A percentile compares a stretch with the other conserved stretches of the same genome.
Conservation (phyloP, 2,329 filamentous ascomycete species). For the Ophiostoma ulmi region DNA sequence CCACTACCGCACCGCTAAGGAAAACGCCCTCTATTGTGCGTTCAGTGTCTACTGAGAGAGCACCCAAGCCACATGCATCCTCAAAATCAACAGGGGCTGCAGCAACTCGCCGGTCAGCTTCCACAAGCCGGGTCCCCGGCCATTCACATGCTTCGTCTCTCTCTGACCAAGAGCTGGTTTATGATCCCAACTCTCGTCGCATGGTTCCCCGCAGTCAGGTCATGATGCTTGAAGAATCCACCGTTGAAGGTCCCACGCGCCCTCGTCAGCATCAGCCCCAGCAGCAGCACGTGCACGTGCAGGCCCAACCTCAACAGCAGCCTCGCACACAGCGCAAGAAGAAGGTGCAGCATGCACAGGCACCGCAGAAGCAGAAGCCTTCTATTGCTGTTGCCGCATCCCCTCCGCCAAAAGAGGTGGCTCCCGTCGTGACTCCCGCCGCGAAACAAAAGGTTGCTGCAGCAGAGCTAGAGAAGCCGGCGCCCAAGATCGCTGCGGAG, state of each 20-base stretch:
- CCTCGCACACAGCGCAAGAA: constrained; percentile 37
- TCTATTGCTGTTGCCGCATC: not conserved
- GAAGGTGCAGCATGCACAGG: constrained; percentile 35
- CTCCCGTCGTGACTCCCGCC: not conserved
- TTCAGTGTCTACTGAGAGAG: constrained; percentile 20
- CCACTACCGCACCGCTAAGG: constrained; percentile 16
- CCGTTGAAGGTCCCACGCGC: constrained; percentile 35
- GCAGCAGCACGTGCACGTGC: constrained; percentile 25
- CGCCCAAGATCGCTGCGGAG: not conserved
- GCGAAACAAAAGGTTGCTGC: not conserved
- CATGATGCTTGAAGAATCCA: constrained; percentile 40
- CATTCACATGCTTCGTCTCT: constrained; percentile 27
- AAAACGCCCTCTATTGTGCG: constrained; percentile 11
- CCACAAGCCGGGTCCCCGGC: constrained; percentile 27
- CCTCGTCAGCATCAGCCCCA: constrained; percentile 33
- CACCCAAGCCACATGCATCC: not conserved
- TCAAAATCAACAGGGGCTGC: not conserved
- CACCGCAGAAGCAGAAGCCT: constrained; percentile 33
- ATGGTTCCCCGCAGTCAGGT: constrained; percentile 50
- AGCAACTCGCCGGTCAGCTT: constrained; percentile 27
- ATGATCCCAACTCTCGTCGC: constrained; percentile 61
- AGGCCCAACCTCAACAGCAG: not conserved
- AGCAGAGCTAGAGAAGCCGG: not conserved
- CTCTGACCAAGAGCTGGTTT: constrained; percentile 48
- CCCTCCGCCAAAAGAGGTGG: not conserved